Base-by-base conservation (phyloP, 164 flowering plant species). In the Vitis amurensis region DNA sequence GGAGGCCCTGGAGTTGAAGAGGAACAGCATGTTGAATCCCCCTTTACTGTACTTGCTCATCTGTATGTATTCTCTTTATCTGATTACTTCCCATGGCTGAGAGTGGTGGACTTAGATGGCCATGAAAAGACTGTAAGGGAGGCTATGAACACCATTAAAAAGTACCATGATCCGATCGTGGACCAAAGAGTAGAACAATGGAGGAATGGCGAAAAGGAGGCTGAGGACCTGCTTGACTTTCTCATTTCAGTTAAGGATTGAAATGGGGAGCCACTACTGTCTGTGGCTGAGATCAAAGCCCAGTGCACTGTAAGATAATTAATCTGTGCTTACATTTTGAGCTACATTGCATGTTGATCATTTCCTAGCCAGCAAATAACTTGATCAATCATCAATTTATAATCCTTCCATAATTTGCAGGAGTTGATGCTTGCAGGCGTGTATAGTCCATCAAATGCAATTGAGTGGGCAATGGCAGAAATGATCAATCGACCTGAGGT, bases 181-280 rank as follows among this genome's bases (percentile, higher is more conserved):
- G 68, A 81, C n/a, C 65, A 71, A 50, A 78, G 82, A 59, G 50
- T 76, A 9, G 14, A 67, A 59, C 30, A 69, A 44, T 78, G 79
- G 84, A 73, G 68, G 49, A 51, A 64, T 7, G 78, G 66, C 30
- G 49, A 3, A 13, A 79, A 30, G 62, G 68, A 70, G 50, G 53
- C 29, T 37, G 66, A 79, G 16, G 84, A 78, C 71, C 37, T 73
- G 61, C 76, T 81, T 66, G 82, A 81, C 63, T 58, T 79, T 50
- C 50, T 78, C 30, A 76, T 81, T 23, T 15, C 52, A 1, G 13
- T 68, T 2, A 78, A 74, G 55, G 80, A 76, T 62, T 5, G 50
- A 5, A 23, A 68, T 3, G 77, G 77, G 37, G 27, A 68, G 19
- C 71, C 77, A 3, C 56, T 71, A n/a, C 52, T 81, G 8, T 51